Conservation (phyloP, 2,329 filamentous ascomycete species). For the Trichoderma sp. region DNA sequence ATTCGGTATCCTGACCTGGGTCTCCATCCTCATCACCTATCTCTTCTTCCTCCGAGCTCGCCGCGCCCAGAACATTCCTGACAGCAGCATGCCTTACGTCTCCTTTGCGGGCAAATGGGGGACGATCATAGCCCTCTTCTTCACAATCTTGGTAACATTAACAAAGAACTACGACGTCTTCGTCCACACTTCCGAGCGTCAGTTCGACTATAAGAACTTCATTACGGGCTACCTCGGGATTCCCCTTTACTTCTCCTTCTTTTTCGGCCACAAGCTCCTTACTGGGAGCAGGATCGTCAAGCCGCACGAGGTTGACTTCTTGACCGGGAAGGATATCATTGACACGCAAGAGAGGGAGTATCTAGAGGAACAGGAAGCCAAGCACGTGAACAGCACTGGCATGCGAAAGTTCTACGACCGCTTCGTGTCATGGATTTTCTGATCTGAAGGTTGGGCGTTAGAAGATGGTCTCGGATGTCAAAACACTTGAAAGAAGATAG, state of each 20-base stretch:
- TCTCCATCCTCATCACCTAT: conserved; percentile 68
- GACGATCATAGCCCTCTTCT: conserved; percentile 66
- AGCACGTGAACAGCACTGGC: conserved; percentile 35
- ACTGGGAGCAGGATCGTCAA: conserved; percentile 58
- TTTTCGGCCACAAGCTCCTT: conserved; percentile 67
- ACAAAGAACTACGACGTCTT: conserved; percentile 85
- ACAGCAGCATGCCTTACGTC: conserved; percentile 61
- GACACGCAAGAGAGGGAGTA: conserved; percentile 74
- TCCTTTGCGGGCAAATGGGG: conserved; percentile 73
- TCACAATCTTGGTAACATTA: conserved; percentile 72
- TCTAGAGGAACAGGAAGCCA: conserved; percentile 48
- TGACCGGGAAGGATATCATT: conserved; percentile 71
- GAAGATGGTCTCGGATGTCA: no score
- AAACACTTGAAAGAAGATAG: no score
- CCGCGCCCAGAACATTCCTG: conserved; percentile 59
- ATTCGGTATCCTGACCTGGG: conserved; percentile 68
- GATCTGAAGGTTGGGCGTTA: conserved; percentile 19
- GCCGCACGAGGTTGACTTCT: conserved; percentile 67
- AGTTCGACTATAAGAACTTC: conserved; percentile 74
- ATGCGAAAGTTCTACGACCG: conserved; percentile 43
- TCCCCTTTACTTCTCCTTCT: conserved; percentile 69
- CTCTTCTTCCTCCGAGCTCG: conserved; percentile 67
- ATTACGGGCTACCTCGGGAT: conserved; percentile 78
- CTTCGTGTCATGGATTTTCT: conserved; percentile 46
- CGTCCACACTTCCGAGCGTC: conserved; percentile 51